Evolutionary conservation across 2,329 filamentous ascomycete species (phyloP).

Genomic region (Sphaerostilbella broomeana): DNA sequence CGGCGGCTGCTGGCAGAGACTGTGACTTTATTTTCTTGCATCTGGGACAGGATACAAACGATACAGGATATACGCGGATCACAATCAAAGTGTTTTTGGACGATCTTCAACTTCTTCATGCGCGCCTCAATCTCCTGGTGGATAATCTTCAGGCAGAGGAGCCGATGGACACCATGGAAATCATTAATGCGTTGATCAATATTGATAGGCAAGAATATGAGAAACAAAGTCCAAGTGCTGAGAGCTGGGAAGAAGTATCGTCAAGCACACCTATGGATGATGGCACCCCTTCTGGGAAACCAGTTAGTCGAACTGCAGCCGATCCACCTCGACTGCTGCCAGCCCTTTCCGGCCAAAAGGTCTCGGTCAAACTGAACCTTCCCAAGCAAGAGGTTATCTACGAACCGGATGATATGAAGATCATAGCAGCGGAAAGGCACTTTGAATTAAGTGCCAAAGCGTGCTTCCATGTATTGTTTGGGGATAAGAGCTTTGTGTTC

Average conservation of each 20-base stretch:
- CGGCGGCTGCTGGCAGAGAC: slow-evolving; percentile 79
- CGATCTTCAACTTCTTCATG: slow-evolving; percentile 72
- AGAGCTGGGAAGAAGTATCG: slow-evolving; percentile 86
- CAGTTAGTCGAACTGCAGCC: slow-evolving; percentile 23
- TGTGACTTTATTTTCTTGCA: slow-evolving; percentile 92
- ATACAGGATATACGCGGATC: slow-evolving; percentile 62
- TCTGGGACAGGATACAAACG: slow-evolving; percentile 54
- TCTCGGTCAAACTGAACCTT: slow-evolving; percentile 67
- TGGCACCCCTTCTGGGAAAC: slow-evolving; percentile 39
- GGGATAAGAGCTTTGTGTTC: slow-evolving; percentile 92
- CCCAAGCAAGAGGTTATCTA: slow-evolving; percentile 76
- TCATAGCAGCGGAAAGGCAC: slow-evolving; percentile 67
- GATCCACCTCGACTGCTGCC: slow-evolving; percentile 32
- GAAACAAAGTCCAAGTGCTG: slow-evolving; percentile 62
- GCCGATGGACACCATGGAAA: slow-evolving; percentile 59
- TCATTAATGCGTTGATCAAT: slow-evolving; percentile 65
- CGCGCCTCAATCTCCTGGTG: slow-evolving; percentile 77
- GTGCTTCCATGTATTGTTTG: slow-evolving; percentile 92
- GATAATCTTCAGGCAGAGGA: slow-evolving; percentile 70
- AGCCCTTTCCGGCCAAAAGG: slow-evolving; percentile 29
- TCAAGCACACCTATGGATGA: slow-evolving; percentile 52
- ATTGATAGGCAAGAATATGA: slow-evolving; percentile 60
- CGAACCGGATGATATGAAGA: slow-evolving; percentile 73
- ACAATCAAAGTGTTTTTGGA: slow-evolving; percentile 93
- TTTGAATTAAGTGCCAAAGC: slow-evolving; percentile 92